Evolutionary conservation across 2,329 filamentous ascomycete species (phyloP).

Genomic region (Pestalotiopsis sp.): DNA sequence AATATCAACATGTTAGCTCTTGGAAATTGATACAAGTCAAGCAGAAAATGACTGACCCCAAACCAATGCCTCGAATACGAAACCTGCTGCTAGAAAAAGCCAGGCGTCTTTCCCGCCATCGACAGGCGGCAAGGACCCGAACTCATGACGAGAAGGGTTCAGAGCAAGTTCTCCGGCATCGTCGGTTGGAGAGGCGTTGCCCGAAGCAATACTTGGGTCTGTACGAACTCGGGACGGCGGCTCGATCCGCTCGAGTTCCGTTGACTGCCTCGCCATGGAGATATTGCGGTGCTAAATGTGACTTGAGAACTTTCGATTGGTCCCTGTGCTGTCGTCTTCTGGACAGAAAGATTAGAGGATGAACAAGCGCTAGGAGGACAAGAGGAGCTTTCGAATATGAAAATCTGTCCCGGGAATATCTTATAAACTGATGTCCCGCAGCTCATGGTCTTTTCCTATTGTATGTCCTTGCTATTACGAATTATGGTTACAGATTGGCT

Average conservation of each 20-base stretch:
- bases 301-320: no score
- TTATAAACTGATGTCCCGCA: no score
- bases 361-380: no score
- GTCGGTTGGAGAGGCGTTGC: background rate
- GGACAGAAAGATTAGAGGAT: no score
- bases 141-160: background rate
- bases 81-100: slow-evolving; percentile 51
- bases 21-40: background rate
- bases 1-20: no score
- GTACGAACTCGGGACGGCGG: background rate
- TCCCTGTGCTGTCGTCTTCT: background rate
- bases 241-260: background rate
- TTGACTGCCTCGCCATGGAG: background rate
- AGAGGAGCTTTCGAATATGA: no score
- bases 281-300: background rate
- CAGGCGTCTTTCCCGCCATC: slow-evolving; percentile 34
- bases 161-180: background rate
- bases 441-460: no score
- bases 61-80: slow-evolving; percentile 54
- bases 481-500: background rate
- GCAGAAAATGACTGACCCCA: slow-evolving; percentile 44
- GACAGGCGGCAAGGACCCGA: slow-evolving; percentile 26
- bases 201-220: background rate
- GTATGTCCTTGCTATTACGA: no score
- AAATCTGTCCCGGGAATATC: no score